Percentiles rank a stretch among this genome's conserved stretches.
Conservation (phyloP, 2,329 filamentous ascomycete genomes). For the Aspergillus costaricaensis region DNA sequence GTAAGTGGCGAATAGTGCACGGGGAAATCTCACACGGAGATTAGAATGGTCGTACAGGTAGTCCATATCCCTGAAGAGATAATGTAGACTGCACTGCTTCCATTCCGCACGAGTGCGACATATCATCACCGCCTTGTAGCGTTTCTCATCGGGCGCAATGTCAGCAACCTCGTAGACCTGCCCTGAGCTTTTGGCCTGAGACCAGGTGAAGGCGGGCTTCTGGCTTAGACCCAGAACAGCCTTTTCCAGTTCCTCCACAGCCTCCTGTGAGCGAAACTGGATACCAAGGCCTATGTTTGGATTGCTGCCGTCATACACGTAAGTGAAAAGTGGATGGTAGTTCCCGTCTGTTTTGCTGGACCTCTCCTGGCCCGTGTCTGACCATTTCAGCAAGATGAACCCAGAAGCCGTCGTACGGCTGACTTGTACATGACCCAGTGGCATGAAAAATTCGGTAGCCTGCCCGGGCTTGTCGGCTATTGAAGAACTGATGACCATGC, state of each 20-base stretch:
- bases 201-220: constrained; percentile 28
- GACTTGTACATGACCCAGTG: constrained; percentile 32
- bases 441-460: constrained; percentile 34
- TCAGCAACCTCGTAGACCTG: constrained; percentile 33
- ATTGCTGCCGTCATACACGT: constrained; percentile 33
- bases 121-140: constrained; percentile 32
- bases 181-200: constrained; percentile 25
- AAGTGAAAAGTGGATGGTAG: constrained; percentile 31
- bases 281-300: constrained; percentile 33
- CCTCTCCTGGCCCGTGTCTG: constrained; percentile 32
- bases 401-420: constrained; percentile 24
- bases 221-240: constrained; percentile 27
- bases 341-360: constrained; percentile 32
- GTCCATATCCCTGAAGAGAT: constrained; percentile 32
- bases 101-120: constrained; percentile 25
- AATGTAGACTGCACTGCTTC: constrained; percentile 31
- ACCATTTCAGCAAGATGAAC: constrained; percentile 33
- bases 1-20: constrained; percentile 31
- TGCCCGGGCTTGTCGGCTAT: constrained; percentile 27
- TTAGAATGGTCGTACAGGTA: constrained; percentile 28
- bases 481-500: constrained; percentile 36
- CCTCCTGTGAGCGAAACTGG: constrained; percentile 25
- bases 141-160: constrained; percentile 28
- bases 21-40: constrained; percentile 29
- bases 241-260: constrained; percentile 30